Evolutionary conservation across 2,329 filamentous ascomycete genomes (phyloP), one percentile per base, ranked within the genome.

Genomic region (Bipolaris victoriae): DNA sequence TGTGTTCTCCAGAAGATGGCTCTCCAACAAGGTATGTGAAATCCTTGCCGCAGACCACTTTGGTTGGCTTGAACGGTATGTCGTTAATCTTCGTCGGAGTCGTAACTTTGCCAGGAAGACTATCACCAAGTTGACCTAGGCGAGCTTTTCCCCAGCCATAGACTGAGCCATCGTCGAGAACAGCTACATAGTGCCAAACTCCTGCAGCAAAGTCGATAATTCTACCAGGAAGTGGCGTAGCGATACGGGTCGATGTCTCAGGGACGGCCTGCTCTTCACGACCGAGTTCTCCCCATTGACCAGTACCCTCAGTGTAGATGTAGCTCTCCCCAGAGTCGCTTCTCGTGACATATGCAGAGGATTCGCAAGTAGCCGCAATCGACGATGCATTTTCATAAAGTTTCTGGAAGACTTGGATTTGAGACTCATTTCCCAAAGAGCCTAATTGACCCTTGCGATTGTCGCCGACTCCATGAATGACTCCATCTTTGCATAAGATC

Each of bases 101-200:
- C 7, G 47, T 49, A 39, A 67, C 79, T 26, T 78, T 77, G 78
- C 80, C 83, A 10, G 61, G 41, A 0, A 83, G 40, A 80, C 46
- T 40, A 2, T 52, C 76, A 0, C 92, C 93, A 1, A 96, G 78
- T 73, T 99, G 94, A 0, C 91, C 91, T 71, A 97, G 95, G 22
- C 92, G 85, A 13, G 90, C 89, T 67, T 87, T 91, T 0, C 95
- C 95, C 94, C 94, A 98, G 2, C 92, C 93, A 72, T 90, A 96
- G 1, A 88, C 88, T 15, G 90, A 83, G 0, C 93, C 94, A 70
- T 90, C 89, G 41, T 84, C 84, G 3, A 96, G 77, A 0, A 97
- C 84, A 1, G 81, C 86, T 15, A 96, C 84, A 0, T 87, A 86
- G 71, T 99, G 95, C 20, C 86, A 87, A 81, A 96, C 90, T 31